These are phyloP conservation scores for Zymoseptoria tritici DNA, from an alignment of 2,329 filamentous ascomycete species.

Conservation along the genomic window DNA sequence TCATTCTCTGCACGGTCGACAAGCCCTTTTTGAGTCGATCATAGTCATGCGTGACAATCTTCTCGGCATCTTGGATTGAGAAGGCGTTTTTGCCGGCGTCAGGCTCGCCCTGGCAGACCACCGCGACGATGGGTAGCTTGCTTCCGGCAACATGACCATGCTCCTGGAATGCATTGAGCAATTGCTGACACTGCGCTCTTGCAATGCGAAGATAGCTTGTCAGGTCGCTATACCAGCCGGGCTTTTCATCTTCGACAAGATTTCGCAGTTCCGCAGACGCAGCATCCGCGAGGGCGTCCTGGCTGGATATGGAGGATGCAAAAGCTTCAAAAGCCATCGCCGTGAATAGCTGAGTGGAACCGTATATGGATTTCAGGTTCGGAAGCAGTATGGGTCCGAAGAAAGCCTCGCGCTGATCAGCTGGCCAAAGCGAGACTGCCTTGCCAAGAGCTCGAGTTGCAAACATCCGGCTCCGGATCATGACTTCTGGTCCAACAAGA, in stretches of 20 bases:
- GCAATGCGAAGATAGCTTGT: slow-evolving; percentile 84
- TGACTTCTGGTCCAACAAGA: slow-evolving; percentile 78
- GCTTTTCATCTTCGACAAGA: slow-evolving; percentile 75
- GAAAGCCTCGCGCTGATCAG: slow-evolving; percentile 48
- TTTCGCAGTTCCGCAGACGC: slow-evolving; percentile 61
- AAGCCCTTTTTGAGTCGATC: slow-evolving; percentile 84
- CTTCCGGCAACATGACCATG: slow-evolving; percentile 71
- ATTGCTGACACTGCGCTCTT: slow-evolving; percentile 80
- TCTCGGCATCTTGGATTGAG: slow-evolving; percentile 78
- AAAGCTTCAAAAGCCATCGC: slow-evolving; percentile 85
- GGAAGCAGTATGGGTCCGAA: slow-evolving; percentile 61
- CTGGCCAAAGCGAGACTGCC: slow-evolving; percentile 70
- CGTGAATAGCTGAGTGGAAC: slow-evolving; percentile 78
- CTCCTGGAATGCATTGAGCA: slow-evolving; percentile 87
- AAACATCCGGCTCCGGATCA: slow-evolving; percentile 83
- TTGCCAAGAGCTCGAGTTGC: slow-evolving; percentile 80
- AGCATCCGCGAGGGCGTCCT: slow-evolving; percentile 46
- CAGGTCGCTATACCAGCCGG: slow-evolving; percentile 78
- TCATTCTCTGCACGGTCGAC: slow-evolving; percentile 77
- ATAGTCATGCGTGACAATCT: slow-evolving; percentile 76
- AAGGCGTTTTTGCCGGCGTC: slow-evolving; percentile 91
- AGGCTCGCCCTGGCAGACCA: slow-evolving; percentile 87
- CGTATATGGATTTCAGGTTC: slow-evolving; percentile 63
- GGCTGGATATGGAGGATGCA: slow-evolving; percentile 48
- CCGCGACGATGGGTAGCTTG: slow-evolving; percentile 72